Evolutionary conservation across 257 asterid species (phyloP).

Genomic region (Solanum virginianum): DNA sequence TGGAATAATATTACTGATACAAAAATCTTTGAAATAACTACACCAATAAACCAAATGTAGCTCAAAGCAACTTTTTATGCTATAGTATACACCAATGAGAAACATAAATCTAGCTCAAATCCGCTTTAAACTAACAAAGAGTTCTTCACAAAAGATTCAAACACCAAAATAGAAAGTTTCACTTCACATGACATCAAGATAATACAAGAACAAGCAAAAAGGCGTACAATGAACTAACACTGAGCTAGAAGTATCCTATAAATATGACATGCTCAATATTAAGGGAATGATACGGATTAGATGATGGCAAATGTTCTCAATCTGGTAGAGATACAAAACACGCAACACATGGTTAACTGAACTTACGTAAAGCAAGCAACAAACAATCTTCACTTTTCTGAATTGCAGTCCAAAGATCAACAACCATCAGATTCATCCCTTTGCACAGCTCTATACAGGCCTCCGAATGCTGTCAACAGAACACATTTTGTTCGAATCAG

Average conservation of each 20-base stretch:
- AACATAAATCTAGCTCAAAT: background rate
- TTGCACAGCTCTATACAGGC: constrained; percentile 65
- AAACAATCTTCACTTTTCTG: constrained; percentile 72
- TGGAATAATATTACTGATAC: background rate
- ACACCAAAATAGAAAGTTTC: background rate
- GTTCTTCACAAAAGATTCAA: background rate
- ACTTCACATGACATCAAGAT: background rate
- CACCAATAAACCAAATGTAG: background rate
- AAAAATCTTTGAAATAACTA: background rate
- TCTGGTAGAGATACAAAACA: background rate
- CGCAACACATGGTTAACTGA: background rate
- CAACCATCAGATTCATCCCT: constrained; percentile 53
- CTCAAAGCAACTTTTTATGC: background rate
- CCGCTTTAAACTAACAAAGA: background rate
- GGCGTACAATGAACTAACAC: background rate
- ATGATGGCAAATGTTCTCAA: background rate
- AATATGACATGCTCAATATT: background rate
- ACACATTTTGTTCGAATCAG: constrained; percentile 75
- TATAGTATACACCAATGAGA: background rate
- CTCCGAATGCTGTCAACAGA: constrained; percentile 64
- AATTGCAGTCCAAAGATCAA: constrained; percentile 75
- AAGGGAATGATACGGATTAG: background rate
- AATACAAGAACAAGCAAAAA: background rate
- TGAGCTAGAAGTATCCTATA: background rate
- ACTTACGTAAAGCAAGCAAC: constrained; percentile 75